A percentile compares a stretch with the other conserved stretches of the same genome.
These are phyloP conservation scores for Peronospora farinosa DNA, from an alignment of 352 stramenopile genomes.

Conservation along the genomic window DNA sequence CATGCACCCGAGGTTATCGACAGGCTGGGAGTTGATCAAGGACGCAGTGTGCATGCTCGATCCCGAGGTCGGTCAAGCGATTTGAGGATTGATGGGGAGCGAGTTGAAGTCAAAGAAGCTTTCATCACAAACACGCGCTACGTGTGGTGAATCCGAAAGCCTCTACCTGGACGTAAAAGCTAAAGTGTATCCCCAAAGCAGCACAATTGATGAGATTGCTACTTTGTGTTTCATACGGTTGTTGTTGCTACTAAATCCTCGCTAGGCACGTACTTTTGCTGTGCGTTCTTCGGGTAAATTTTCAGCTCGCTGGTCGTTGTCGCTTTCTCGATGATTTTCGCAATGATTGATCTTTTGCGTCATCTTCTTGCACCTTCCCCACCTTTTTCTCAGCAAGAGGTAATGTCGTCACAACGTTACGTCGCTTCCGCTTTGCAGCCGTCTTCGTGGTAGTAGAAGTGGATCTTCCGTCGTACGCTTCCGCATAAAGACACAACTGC, in stretches of 20 bases:
- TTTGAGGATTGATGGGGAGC: background rate
- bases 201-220: constrained; percentile 4
- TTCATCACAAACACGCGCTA: no score
- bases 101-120: no score
- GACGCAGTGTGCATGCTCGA: constrained; percentile 18
- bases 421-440: constrained; percentile 25
- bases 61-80: constrained; percentile 12
- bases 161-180: background rate
- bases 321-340: constrained; percentile 24
- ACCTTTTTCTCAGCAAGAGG: constrained; percentile 9
- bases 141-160: no score
- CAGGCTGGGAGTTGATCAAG: constrained; percentile 52
- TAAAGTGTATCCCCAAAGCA: background rate
- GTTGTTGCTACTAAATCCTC: no score
- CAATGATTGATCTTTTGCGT: constrained; percentile 2
- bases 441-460: constrained; percentile 7
- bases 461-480: constrained; percentile 17
- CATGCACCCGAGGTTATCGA: constrained; percentile 71
- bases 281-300: background rate
- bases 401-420: constrained; percentile 3
- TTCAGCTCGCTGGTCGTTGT: constrained; percentile 5
- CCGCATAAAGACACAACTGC: constrained; percentile 65
- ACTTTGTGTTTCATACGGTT: background rate
- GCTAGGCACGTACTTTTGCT: background rate
- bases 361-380: constrained; percentile 8